Conservation (phyloP, 2,329 filamentous ascomycete genomes). For the Ophiosphaerella korrae region DNA sequence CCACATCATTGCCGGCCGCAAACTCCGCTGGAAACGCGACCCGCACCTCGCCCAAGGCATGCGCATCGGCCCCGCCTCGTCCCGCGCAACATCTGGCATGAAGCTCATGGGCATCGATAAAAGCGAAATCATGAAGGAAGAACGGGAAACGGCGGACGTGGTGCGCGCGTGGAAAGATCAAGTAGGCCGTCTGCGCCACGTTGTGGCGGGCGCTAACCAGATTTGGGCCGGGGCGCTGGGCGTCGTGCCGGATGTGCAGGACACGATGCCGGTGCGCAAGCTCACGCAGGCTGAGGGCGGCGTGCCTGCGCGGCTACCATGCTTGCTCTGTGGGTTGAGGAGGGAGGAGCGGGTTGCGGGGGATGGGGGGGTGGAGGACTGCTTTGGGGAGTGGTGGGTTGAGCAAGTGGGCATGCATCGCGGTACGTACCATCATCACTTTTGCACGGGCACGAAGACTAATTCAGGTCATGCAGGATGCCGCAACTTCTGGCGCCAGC, state of each 20-base stretch:
- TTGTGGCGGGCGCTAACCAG: slow-evolving; percentile 70
- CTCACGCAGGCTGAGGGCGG: slow-evolving; percentile 68
- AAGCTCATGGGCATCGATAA: slow-evolving; percentile 88
- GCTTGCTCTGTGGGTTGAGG: slow-evolving; percentile 85
- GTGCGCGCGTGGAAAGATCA: slow-evolving; percentile 75
- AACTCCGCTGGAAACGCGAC: slow-evolving; percentile 89
- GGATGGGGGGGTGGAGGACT: slow-evolving; percentile 80
- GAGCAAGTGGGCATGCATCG: slow-evolving; percentile 71
- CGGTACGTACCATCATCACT: slow-evolving; percentile 49
- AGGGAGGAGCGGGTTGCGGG: slow-evolving; percentile 80
- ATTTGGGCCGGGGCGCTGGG: slow-evolving; percentile 46
- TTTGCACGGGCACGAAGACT: slow-evolving; percentile 31
- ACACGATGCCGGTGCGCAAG: slow-evolving; percentile 69
- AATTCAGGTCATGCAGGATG: slow-evolving; percentile 59
- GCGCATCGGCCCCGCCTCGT: slow-evolving; percentile 78
- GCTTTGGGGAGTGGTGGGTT: slow-evolving; percentile 96
- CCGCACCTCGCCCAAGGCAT: slow-evolving; percentile 83
- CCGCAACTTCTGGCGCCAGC: slow-evolving; percentile 81
- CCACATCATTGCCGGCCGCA: slow-evolving; percentile 83
- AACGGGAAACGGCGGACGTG: slow-evolving; percentile 81
- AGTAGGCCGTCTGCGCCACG: slow-evolving; percentile 74
- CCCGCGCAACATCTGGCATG: slow-evolving; percentile 75
- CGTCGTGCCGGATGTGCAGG: slow-evolving; percentile 71
- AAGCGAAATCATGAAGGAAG: slow-evolving; percentile 79
- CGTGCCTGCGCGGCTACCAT: slow-evolving; percentile 73